Base-by-base conservation (phyloP, 805 yeast genomes). In the Metschnikowia peoriensis region DNA sequence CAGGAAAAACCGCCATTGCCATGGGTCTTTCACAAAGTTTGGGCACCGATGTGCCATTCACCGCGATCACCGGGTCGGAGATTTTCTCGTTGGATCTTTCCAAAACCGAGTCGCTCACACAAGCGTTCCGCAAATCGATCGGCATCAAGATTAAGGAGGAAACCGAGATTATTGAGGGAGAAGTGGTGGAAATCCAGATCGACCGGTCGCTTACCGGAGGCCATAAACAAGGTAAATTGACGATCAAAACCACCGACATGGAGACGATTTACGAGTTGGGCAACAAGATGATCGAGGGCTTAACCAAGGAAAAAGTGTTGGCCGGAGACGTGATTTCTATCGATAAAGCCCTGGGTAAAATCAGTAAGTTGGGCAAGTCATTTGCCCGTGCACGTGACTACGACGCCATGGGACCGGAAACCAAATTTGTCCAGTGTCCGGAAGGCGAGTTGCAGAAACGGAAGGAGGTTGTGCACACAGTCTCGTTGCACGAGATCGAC, bases 321-420 rank as follows among this genome's bases (percentile, higher is more conserved):
- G 97, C 98, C 11, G 99, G 99, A 52, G 99, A 94, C 72, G 96
- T 94, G 49, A 87, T 94, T 53, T 86, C 94, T 47, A 90, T 94
- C 67, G 99, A 94, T 71, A 91, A 94, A 71, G 92, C 97, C 11
- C 83, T 92, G 47, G 99, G 99, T 50, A 89, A 93, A 59, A 89
- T 94, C 63, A 85, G 94, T 51, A 90, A 93, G 70, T 82, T 94
- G 59, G 99, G 99, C 55, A 85, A 97, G 71, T 92, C 97, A 0
- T 96, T 90, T 71, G 86, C 98, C 6, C 83, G 97, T 62, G 96
- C 97, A 6, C 82, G 99, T 63, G 99, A 94, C 71, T 94, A 94
- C 70, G 99, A 94, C 73, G 97, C 98, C 43, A 90, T 91, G 96
- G 96, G 97, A 17, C 97, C 97, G 49, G 98, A 96, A 59, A 92